Conservation (phyloP, 2,329 filamentous ascomycete genomes). For the Phyllosticta ampelicida region DNA sequence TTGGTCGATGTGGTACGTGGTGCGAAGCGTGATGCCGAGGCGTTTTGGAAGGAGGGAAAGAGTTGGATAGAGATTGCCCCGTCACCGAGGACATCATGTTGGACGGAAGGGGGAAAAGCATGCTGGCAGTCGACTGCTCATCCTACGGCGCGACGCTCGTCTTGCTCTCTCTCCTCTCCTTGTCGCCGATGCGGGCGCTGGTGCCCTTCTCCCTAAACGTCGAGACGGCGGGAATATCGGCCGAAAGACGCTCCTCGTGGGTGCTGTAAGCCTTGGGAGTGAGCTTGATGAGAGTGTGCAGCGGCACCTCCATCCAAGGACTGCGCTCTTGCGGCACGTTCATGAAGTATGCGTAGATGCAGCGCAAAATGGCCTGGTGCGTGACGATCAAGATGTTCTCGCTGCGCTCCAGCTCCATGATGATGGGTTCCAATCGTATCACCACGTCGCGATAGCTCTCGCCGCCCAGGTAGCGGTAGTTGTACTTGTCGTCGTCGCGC, state of each 20-base stretch:
- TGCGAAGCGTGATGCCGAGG: no score
- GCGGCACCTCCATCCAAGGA: constrained; percentile 96
- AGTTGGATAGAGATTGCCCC: no score
- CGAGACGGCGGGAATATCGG: constrained; percentile 89
- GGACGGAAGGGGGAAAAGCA: no score
- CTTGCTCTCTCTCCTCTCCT: neutral
- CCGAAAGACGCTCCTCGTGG: constrained; percentile 75
- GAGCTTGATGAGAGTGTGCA: constrained; percentile 93
- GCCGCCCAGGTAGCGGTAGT: constrained; percentile 94
- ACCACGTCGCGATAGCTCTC: constrained; percentile 96
- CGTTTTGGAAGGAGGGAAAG: no score
- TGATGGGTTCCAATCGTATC: constrained; percentile 94
- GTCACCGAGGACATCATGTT: no score
- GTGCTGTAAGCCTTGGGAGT: constrained; percentile 92
- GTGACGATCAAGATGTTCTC: constrained; percentile 98
- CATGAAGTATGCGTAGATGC: constrained; percentile 99
- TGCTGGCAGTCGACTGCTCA: no score
- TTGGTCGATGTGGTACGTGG: no score
- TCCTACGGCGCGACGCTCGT: neutral
- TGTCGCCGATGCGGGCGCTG: constrained; percentile 1
- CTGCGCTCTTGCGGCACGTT: constrained; percentile 86
- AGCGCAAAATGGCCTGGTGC: constrained; percentile 90
- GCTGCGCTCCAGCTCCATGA: constrained; percentile 94
- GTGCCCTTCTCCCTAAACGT: constrained; percentile 87
- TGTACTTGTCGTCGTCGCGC: constrained; percentile 98